phyloP scores from a whole-genome alignment of 148 eudicot species.

The Bassia scoparia region DNA sequence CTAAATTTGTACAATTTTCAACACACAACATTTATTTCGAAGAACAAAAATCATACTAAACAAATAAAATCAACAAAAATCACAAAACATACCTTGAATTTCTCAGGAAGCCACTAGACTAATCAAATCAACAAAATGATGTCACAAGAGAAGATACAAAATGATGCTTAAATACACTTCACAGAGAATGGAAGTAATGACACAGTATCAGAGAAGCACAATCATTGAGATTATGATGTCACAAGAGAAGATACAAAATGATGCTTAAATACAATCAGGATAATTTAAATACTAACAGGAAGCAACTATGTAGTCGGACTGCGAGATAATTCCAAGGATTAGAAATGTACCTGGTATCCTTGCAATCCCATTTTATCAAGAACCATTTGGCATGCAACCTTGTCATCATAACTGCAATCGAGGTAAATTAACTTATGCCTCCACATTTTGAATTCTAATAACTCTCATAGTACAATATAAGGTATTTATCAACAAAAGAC shows the following conservation, averaged over 20 bases:
- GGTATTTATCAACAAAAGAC: background rate
- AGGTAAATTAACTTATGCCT: slow-evolving; percentile 5
- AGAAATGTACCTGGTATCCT: slow-evolving; percentile 80
- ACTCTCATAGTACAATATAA: background rate
- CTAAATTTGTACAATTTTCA: no score
- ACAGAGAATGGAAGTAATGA: no score
- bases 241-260: background rate
- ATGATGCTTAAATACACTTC: background rate
- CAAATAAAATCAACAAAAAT: no score
- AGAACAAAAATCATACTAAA: no score
- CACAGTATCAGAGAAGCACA: no score
- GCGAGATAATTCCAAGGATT: slow-evolving; percentile 8
- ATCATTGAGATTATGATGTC: no score
- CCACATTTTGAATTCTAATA: background rate
- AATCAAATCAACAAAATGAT: no score
- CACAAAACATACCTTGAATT: no score
- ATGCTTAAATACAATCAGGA: background rate
- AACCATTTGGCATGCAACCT: slow-evolving; percentile 82
- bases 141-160: no score
- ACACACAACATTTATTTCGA: no score
- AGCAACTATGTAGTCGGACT: background rate
- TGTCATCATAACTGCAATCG: slow-evolving; percentile 78
- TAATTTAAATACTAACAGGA: background rate
- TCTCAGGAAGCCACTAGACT: no score
- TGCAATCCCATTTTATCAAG: slow-evolving; percentile 87